Base-by-base conservation (phyloP, 306 rosid species). In the Pterocarpus macrocarpus region DNA sequence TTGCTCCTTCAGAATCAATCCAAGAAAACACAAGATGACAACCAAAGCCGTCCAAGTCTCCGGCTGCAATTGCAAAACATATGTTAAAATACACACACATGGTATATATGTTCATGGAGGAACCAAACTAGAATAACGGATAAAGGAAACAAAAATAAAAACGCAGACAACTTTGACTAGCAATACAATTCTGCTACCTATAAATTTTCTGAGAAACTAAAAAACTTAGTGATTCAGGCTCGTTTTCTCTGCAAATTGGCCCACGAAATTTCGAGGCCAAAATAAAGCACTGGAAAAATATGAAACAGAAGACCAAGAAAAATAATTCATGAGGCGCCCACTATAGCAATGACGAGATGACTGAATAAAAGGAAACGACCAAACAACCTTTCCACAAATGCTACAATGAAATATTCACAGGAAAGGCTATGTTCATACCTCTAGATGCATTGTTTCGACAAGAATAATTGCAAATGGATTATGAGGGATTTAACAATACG, bases 41-140 rank as follows among this genome's bases (percentile, higher is more conserved):
- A 76, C 3, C 71, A 82, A 82, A 79, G 73, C 80, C 9, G 76
- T 70, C 82, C 80, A 83, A 58, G 71, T 36, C 69, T 85, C 85
- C 14, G 78, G 17, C 89, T 85, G 80, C 82, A 77, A 69, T 61
- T 77, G 47, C 30, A 71, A 41, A 76, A 22, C 52, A 22, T 8
- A 44, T 16, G 5, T n/a, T n/a, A 44, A 61, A n/a, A 15, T 3
- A 35, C 14, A 28, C 10, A 39, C 13, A 35, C 14, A 22, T 22
- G 2, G 3, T 32, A 34, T 8, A 47, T 15, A 69, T 30, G 5
- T 45, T 22, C 61, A 16, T 57, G 8, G 32, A 64, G 22, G 30
- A 57, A 83, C 28, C 59, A 68, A 58, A 58, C 38, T 47, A 73
- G 50, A 69, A 49, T 30, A 69, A 16, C 30, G 6, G 33, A 82